These are phyloP conservation scores for Aspergillus quadricinctus DNA, from an alignment of 2,329 filamentous ascomycete species.

Conservation along the genomic window DNA sequence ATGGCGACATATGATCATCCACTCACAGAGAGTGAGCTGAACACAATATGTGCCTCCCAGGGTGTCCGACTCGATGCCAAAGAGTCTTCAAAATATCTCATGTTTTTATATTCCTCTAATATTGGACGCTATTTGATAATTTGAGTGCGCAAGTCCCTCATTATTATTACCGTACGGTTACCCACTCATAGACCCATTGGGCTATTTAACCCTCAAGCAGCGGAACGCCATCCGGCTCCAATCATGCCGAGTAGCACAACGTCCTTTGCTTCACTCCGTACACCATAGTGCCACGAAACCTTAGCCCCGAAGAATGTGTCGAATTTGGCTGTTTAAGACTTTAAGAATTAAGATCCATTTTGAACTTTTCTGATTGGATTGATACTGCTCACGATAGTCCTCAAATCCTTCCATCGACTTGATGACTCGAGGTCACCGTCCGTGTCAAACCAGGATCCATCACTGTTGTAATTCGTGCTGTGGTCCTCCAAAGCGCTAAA, in stretches of 20 bases:
- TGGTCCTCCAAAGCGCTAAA: not conserved
- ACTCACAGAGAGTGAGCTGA: not conserved
- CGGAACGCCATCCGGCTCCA: not conserved
- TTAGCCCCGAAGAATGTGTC: not conserved
- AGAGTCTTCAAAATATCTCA: not conserved
- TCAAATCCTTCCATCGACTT: not conserved
- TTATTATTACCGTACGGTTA: not conserved
- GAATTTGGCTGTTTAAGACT: not conserved
- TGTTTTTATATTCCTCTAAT: not conserved
- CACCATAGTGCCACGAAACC: not conserved
- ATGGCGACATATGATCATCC: not conserved
- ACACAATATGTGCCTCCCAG: not conserved
- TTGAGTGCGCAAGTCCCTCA: not conserved
- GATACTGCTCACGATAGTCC: not conserved
- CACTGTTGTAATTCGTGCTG: not conserved
- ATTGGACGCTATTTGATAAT: not conserved
- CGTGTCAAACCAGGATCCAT: not conserved
- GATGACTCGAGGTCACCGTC: not conserved
- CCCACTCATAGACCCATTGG: not conserved
- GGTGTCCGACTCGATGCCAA: not conserved
- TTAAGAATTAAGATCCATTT: not conserved
- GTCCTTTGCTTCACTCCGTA: not conserved
- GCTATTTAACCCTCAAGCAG: not conserved
- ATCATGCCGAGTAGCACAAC: not conserved
- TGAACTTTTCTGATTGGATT: not conserved